Percentiles rank a stretch among this genome's conserved stretches.
These are phyloP conservation scores for Pseudocercospora vitis DNA, from an alignment of 2,329 filamentous ascomycete genomes.

Conservation along the genomic window DNA sequence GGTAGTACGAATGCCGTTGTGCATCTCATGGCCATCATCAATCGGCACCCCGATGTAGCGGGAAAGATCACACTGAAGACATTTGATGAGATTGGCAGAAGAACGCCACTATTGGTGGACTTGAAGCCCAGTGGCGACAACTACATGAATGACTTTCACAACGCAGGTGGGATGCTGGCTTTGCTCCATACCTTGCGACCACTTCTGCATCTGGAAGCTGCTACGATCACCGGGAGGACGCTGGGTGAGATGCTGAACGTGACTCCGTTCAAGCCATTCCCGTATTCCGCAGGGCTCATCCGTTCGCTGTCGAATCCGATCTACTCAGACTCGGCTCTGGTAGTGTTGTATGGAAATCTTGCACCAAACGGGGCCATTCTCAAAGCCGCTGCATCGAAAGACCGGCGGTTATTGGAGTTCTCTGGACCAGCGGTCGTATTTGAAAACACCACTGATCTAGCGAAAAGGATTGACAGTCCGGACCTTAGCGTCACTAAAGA, in stretches of 20 bases:
- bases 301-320: constrained; percentile 48
- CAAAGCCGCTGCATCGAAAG: constrained; percentile 54
- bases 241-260: constrained; percentile 48
- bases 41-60: constrained; percentile 51
- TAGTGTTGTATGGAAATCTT: constrained; percentile 50
- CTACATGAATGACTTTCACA: constrained; percentile 58
- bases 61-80: constrained; percentile 48
- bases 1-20: constrained; percentile 48
- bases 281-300: constrained; percentile 46
- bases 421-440: constrained; percentile 51
- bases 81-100: constrained; percentile 51
- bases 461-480: constrained; percentile 48
- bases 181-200: constrained; percentile 50
- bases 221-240: constrained; percentile 50
- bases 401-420: constrained; percentile 47
- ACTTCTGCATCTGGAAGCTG: constrained; percentile 48
- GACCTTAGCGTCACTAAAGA: constrained; percentile 46
- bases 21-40: constrained; percentile 49
- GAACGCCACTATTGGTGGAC: constrained; percentile 51
- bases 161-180: constrained; percentile 53
- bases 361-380: constrained; percentile 52
- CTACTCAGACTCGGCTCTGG: constrained; percentile 47
- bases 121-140: constrained; percentile 56
- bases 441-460: constrained; percentile 49
- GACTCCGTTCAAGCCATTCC: constrained; percentile 45